Conservation (phyloP, 495 filamentous ascomycete species). For the Neurospora sp. region DNA sequence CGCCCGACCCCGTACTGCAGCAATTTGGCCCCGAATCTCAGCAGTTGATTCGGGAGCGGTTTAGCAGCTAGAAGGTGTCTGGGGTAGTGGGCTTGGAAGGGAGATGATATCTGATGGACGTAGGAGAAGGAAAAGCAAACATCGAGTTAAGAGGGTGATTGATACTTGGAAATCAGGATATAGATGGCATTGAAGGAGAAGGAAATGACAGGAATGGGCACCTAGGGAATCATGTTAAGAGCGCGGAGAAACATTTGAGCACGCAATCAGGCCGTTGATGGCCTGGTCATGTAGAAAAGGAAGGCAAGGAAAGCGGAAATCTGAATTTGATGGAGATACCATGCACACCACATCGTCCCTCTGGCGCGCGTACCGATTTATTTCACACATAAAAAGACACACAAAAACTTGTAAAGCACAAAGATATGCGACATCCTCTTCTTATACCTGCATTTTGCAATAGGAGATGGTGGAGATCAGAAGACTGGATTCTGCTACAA, state of each 20-base stretch:
- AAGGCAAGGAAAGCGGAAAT: background rate
- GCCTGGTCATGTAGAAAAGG: background rate
- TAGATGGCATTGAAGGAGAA: background rate
- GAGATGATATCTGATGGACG: background rate
- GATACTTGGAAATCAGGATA: background rate
- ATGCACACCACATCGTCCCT: background rate
- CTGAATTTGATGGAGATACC: background rate
- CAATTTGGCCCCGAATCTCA: constrained; percentile 67
- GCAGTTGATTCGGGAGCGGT: constrained; percentile 61
- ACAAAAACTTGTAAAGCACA: background rate
- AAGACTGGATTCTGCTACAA: too few relatives aligned
- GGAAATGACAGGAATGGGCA: background rate
- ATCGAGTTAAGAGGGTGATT: background rate
- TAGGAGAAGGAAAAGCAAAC: background rate
- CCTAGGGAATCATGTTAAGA: background rate
- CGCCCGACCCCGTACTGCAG: constrained; percentile 58
- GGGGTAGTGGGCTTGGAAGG: background rate
- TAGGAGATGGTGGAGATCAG: too few relatives aligned
- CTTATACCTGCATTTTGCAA: too few relatives aligned
- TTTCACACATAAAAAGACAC: background rate
- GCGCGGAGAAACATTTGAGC: background rate
- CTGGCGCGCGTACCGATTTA: background rate
- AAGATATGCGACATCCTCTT: background rate
- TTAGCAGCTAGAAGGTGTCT: constrained; percentile 36
- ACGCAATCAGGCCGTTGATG: background rate